phyloP scores from a whole-genome alignment of 108 stramenopile species.

The Fragilariopsis cylindrus region DNA sequence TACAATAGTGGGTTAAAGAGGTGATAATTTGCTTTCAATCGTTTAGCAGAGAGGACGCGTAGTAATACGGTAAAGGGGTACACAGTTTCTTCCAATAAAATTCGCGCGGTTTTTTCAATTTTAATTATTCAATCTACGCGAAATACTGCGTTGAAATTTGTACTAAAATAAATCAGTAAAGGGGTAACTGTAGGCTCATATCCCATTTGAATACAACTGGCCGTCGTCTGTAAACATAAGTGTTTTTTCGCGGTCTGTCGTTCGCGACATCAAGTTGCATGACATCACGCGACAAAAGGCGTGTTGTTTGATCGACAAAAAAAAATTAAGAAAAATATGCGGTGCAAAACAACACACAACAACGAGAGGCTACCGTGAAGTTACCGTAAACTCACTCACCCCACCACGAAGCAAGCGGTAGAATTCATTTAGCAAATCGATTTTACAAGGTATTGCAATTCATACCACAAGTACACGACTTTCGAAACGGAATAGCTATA shows the following conservation, averaged over 20 bases:
- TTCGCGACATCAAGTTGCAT: no score
- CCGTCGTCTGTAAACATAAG: no score
- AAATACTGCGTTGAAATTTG: not conserved
- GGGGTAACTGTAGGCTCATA: slow-evolving; percentile 5
- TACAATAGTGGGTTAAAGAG: no score
- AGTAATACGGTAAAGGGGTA: slow-evolving; percentile 7
- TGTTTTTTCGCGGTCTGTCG: no score
- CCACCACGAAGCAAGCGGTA: no score
- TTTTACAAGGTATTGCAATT: not conserved
- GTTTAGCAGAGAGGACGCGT: not conserved
- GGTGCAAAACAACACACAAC: slow-evolving; percentile 3
- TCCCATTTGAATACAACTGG: not conserved
- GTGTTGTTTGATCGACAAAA: not conserved
- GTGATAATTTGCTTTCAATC: no score
- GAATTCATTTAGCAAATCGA: no score
- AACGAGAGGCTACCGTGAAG: slow-evolving; percentile 8
- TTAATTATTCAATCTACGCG: not conserved
- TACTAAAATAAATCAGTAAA: slow-evolving; percentile 14
- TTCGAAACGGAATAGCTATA: slow-evolving; percentile 1
- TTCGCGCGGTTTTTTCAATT: no score
- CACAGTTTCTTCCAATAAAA: no score
- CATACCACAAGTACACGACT: slow-evolving; percentile 4
- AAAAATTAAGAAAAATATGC: slow-evolving; percentile 3
- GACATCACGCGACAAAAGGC: no score
- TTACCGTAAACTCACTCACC: no score